Conservation (phyloP, 2,329 filamentous ascomycete species). For the Alternaria atra region DNA sequence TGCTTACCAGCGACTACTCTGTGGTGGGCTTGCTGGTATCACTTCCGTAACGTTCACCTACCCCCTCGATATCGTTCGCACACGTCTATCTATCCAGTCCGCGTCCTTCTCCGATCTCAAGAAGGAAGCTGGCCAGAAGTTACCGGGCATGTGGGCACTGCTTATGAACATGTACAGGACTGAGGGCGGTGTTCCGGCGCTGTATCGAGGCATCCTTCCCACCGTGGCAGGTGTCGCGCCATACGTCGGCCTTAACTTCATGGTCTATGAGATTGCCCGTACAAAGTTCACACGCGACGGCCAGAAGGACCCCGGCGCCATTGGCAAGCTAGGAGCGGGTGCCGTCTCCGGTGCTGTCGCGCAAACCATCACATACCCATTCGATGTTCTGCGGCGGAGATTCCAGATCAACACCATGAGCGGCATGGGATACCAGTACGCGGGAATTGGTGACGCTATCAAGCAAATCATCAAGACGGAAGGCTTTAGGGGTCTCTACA, state of each 20-base stretch:
- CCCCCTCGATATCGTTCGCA: conserved; percentile 96
- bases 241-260: conserved; percentile 97
- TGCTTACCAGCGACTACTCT: conserved; percentile 80
- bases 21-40: conserved; percentile 89
- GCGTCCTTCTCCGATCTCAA: conserved; percentile 89
- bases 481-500: conserved; percentile 87
- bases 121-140: conserved; percentile 56
- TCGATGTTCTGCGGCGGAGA: conserved; percentile 89
- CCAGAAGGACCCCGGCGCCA: conserved; percentile 79
- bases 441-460: conserved; percentile 83
- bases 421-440: conserved; percentile 96
- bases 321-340: conserved; percentile 86
- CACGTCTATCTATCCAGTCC: conserved; percentile 92
- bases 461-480: conserved; percentile 83
- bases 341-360: conserved; percentile 96
- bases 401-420: conserved; percentile 99
- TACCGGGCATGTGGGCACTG: conserved; percentile 93
- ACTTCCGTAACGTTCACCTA: conserved; percentile 96
- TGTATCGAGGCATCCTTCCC: conserved; percentile 95
- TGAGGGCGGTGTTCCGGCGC: conserved; percentile 82
- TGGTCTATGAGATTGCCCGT: conserved; percentile 93
- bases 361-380: conserved; percentile 97
- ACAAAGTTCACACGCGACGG: conserved; percentile 87
- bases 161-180: conserved; percentile 85
- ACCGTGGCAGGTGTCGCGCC: conserved; percentile 95